Evolutionary conservation across 2,329 filamentous ascomycete genomes (phyloP).

Genomic region (Neofusicoccum sp.): DNA sequence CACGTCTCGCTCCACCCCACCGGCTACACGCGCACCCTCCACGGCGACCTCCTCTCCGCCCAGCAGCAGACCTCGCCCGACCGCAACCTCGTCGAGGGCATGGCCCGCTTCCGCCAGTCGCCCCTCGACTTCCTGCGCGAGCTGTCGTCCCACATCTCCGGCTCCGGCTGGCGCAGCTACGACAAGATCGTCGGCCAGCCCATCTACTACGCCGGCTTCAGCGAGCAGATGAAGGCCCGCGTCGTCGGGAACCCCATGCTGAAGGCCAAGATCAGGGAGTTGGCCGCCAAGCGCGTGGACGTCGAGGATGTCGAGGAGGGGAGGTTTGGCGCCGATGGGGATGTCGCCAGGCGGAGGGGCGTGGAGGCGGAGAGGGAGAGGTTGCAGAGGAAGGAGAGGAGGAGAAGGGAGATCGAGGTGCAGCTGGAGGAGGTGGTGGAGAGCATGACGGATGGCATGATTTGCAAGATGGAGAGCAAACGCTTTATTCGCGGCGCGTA

Average conservation of each 20-base stretch:
- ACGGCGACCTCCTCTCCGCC: constrained; percentile 18
- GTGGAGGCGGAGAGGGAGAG: constrained; percentile 35
- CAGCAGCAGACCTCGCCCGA: constrained; percentile 46
- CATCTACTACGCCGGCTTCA: constrained; percentile 89
- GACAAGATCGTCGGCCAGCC: constrained; percentile 87
- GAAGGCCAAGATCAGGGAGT: constrained; percentile 68
- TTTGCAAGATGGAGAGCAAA: constrained; percentile 98
- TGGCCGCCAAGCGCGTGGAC: constrained; percentile 71
- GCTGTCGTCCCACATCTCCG: constrained; percentile 88
- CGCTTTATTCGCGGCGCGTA: constrained; percentile 89
- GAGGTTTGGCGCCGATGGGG: constrained; percentile 38
- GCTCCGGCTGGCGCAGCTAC: constrained; percentile 93
- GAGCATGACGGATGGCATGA: constrained; percentile 89
- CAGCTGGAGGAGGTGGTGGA: constrained; percentile 79
- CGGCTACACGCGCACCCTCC: constrained; percentile 30
- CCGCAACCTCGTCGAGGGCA: constrained; percentile 73
- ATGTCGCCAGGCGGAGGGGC: constrained; percentile 38
- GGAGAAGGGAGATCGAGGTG: constrained; percentile 68
- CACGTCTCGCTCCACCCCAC: constrained; percentile 45
- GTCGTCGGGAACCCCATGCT: constrained; percentile 76
- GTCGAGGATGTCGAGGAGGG: constrained; percentile 73
- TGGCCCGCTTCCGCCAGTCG: constrained; percentile 77
- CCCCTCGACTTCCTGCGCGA: constrained; percentile 83
- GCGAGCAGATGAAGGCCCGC: constrained; percentile 78
- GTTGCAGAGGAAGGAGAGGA: constrained; percentile 58